phyloP scores from a whole-genome alignment of 805 yeast species.

The Scheffersomyces coipomensis region DNA sequence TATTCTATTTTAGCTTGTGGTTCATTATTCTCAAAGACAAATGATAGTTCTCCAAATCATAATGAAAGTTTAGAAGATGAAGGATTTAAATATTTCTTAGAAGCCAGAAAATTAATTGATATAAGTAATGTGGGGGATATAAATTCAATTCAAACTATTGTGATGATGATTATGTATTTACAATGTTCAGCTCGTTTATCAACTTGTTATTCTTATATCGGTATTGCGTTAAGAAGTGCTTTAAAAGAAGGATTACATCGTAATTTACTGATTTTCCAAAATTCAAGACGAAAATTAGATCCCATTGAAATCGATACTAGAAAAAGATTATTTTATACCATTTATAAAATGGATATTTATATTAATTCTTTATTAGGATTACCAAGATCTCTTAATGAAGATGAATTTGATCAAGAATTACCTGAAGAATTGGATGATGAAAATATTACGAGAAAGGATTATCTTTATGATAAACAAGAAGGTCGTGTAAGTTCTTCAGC shows the following conservation, averaged over 20 bases:
- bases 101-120: slow-evolving; percentile 76
- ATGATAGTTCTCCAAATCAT: slow-evolving; percentile 14
- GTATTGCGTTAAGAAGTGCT: slow-evolving; percentile 82
- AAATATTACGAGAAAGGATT: slow-evolving; percentile 68
- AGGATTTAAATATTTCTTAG: slow-evolving; percentile 76
- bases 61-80: slow-evolving; percentile 60
- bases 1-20: slow-evolving; percentile 91
- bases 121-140: slow-evolving; percentile 82
- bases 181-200: slow-evolving; percentile 87
- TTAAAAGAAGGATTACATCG: slow-evolving; percentile 81
- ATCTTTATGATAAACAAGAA: slow-evolving; percentile 46
- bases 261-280: slow-evolving; percentile 49
- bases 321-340: slow-evolving; percentile 84
- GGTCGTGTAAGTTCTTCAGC: slow-evolving; percentile 64
- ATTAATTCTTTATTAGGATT: slow-evolving; percentile 84
- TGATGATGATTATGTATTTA: slow-evolving; percentile 79
- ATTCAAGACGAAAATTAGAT: slow-evolving; percentile 53
- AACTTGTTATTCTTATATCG: slow-evolving; percentile 86
- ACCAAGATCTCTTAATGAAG: slow-evolving; percentile 73
- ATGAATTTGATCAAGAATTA: slow-evolving; percentile 83
- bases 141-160: slow-evolving; percentile 79
- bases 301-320: slow-evolving; percentile 82
- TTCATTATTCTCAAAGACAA: slow-evolving; percentile 61
- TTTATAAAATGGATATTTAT: slow-evolving; percentile 87
- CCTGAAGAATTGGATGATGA: slow-evolving; percentile 88